These are phyloP conservation scores for Apophysomyces trapeziformis DNA, from an alignment of 371 early-diverging fungal genomes.

Conservation along the genomic window DNA sequence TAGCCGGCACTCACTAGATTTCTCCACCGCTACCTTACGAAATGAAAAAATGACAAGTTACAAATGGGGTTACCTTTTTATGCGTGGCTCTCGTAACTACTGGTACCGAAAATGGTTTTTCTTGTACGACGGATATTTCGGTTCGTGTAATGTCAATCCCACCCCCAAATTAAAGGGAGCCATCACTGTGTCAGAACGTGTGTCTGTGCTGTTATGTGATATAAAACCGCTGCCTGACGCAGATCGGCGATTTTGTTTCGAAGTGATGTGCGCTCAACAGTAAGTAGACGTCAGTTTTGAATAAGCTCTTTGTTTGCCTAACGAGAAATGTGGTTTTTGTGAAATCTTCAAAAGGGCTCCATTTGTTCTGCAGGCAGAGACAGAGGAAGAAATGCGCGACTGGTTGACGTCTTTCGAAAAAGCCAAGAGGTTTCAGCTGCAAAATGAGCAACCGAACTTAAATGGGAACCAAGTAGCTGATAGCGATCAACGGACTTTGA, in stretches of 20 bases:
- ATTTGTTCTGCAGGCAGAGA: constrained; percentile 71
- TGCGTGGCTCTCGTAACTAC: constrained; percentile 34
- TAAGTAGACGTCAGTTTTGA: constrained; percentile 27
- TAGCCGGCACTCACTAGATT: constrained; percentile 40
- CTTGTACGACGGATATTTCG: constrained; percentile 63
- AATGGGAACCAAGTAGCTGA: neutral
- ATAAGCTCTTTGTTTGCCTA: neutral
- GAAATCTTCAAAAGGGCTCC: constrained; percentile 31
- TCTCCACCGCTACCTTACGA: constrained; percentile 13
- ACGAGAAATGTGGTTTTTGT: neutral
- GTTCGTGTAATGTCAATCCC: constrained; percentile 52
- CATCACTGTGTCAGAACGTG: constrained; percentile 61
- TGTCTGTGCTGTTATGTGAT: constrained; percentile 67
- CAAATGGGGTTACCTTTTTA: constrained; percentile 52
- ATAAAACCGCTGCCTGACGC: constrained; percentile 57
- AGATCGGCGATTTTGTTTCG: constrained; percentile 80
- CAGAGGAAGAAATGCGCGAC: constrained; percentile 68
- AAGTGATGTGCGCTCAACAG: constrained; percentile 70
- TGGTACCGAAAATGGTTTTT: constrained; percentile 67
- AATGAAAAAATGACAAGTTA: constrained; percentile 17
- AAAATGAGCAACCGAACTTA: constrained; percentile 22
- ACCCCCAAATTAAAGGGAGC: constrained; percentile 57
- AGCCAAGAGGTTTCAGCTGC: constrained; percentile 51
- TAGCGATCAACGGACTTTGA: neutral
- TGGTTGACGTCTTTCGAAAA: constrained; percentile 74